Evolutionary conservation across 78 protist species (phyloP).

Genomic region (Dictyostelium brefeldianum): DNA sequence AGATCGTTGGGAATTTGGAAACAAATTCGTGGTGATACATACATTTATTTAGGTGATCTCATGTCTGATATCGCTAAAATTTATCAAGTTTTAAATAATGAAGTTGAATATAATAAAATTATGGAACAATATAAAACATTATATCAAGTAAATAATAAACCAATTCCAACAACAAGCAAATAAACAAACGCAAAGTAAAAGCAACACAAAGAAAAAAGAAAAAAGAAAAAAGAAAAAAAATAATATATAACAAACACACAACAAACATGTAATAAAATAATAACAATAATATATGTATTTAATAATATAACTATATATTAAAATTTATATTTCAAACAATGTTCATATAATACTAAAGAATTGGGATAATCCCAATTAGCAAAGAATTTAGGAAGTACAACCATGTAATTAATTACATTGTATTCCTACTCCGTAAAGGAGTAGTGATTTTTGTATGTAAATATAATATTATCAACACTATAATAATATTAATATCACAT

Average conservation of each 20-base stretch:
- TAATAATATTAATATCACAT: no score
- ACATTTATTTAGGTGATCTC: conserved; percentile 2
- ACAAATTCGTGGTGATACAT: conserved; percentile 7
- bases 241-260: neutral
- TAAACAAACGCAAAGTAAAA: no score
- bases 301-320: no score
- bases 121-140: conserved; percentile 10
- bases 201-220: neutral
- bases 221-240: neutral
- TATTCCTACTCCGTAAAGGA: no score
- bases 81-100: conserved; percentile 2
- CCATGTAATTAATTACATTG: no score
- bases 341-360: no score
- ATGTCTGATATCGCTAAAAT: conserved; percentile 24
- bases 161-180: neutral
- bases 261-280: neutral
- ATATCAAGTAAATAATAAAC: neutral
- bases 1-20: conserved; percentile 46
- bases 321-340: no score
- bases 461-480: no score
- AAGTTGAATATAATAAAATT: neutral
- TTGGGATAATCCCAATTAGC: no score
- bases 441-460: no score
- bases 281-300: no score
- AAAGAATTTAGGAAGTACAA: no score